Base-by-base conservation (phyloP, 1,139 yeast genomes). In the Diutina rugosa region DNA sequence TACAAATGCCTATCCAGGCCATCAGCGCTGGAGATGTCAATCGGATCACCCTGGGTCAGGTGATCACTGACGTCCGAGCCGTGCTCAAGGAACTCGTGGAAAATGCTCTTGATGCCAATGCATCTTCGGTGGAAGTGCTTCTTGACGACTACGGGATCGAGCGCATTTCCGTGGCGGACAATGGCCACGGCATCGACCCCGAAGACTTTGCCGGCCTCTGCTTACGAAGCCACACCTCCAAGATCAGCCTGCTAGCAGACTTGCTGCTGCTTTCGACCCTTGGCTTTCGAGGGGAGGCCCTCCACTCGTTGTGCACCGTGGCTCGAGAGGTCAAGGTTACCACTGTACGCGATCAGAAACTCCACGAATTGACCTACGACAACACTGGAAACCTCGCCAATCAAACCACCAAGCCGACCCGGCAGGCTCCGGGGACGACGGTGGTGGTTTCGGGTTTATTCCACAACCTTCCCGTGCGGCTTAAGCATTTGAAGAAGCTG, bases 41-140 rank as follows among this genome's bases (percentile, higher is more conserved):
- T 61, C 76, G 79, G 59, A 81, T 93, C 58, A 90, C 97, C 0
- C 89, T 97, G 0, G 97, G 97, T 0, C 98, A 93, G 67, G 98
- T 93, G 21, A 87, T 93, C 29, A 80, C 85, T 7, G 96, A 89
- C 63, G 70, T 93, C 46, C 74, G 81, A 0, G 81, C 91, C 0
- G 87, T 89, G 0, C 82, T 87, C 44, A 93, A 93, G 65, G 53
- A 49, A 18, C 32, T 49, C 6, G 53, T 49, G 44, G 53, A 49
- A 32, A 49, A 49, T 32, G 56, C 62, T 30, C 87, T 57, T 73
- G 71, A 72, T 7, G 63, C 65, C 4, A 79, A 86, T 6, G 62
- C 64, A 4, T 84, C 93, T 1, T 16, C 26, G 26, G 21, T 49
- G 14, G 53, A 49, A n/a, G 21, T 49, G 14, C 9, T 21, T 5